Evolutionary conservation across 306 rosid genomes (phyloP), one percentile per base, ranked within the genome.

Genomic region (Boehmeria nivea): DNA sequence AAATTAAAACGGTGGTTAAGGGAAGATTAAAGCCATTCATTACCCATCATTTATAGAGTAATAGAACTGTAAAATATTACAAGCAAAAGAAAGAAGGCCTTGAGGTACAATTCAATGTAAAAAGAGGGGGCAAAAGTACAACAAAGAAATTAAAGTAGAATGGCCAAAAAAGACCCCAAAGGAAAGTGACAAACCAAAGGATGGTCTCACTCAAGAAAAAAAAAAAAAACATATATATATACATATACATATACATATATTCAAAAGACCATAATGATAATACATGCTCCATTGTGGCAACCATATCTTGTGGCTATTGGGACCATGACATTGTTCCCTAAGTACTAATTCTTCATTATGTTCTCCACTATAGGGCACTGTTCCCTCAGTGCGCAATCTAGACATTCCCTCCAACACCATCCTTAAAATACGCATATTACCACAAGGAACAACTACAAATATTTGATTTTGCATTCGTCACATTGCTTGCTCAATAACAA

Each of bases 301-400:
- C 60, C 53, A 53, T 28, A n/a, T 46, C 51, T 61, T 43, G 6
- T 48, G 20, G 44, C 18, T 28, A n/a, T 42, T 31, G 72, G 72
- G 72, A 40, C 69, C 72, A 60, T 42, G 69, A n/a, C 60, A 60
- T 54, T 66, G 64, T 72, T 66, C 52, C 58, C 40, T 20, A 39
- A 48, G 65, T 70, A 70, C 64, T 55, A 55, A 69, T 61, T 61
- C 68, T 46, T 47, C 64, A 56, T 33, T 18, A 59, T 60, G 65
- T 60, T 60, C 62, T 53, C 67, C 67, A 51, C 49, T 47, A 64
- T 7, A 44, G 26, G 43, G 58, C 14, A 54, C 13, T 59, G 60
- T 54, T 12, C 45, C 40, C 54, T 19, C 3, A 37, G 58, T 31
- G 56, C 52, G 64, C 59, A 59, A 51, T 37, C 50, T 51, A 37